Conservation (phyloP, 2,329 filamentous ascomycete genomes). For the Graphilbum fragrans region DNA sequence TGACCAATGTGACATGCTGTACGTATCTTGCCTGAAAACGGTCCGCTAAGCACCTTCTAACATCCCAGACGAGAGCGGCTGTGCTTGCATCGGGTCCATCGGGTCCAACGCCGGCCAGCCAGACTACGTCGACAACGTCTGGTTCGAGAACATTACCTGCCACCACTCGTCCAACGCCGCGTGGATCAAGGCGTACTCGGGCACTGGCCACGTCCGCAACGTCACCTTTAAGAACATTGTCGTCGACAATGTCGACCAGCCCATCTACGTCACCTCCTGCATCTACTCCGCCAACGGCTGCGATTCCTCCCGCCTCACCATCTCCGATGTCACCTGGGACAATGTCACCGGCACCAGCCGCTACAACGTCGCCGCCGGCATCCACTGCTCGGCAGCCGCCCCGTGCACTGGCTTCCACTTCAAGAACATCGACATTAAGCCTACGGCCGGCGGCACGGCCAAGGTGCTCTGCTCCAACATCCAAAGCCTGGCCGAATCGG, state of each 20-base stretch:
- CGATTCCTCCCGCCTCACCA: conserved; percentile 26
- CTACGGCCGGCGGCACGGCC: conserved; percentile 24
- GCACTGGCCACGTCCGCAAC: conserved; percentile 27
- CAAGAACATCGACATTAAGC: conserved; percentile 30
- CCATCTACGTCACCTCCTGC: conserved; percentile 33
- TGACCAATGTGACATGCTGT: conserved; percentile 22
- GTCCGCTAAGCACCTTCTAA: not conserved
- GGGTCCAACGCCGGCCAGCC: conserved; percentile 20
- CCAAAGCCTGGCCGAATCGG: conserved; percentile 19
- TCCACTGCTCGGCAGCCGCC: conserved; percentile 27
- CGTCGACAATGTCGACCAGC: conserved; percentile 31
- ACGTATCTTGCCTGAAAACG: not conserved
- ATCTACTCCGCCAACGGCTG: conserved; percentile 28
- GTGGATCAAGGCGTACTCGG: conserved; percentile 29
- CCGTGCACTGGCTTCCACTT: conserved; percentile 33
- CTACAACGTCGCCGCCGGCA: conserved; percentile 34
- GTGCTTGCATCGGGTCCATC: conserved; percentile 23
- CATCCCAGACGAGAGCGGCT: conserved; percentile 21
- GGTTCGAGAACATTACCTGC: conserved; percentile 24
- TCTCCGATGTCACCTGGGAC: conserved; percentile 33
- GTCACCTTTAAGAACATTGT: conserved; percentile 29
- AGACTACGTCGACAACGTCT: conserved; percentile 23
- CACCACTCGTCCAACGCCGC: conserved; percentile 26
- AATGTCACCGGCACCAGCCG: conserved; percentile 36
- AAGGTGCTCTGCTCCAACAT: conserved; percentile 32